Base-by-base conservation (phyloP, 768 basidiomycete genomes). In the Rhodosporidiobolus odoratus region DNA sequence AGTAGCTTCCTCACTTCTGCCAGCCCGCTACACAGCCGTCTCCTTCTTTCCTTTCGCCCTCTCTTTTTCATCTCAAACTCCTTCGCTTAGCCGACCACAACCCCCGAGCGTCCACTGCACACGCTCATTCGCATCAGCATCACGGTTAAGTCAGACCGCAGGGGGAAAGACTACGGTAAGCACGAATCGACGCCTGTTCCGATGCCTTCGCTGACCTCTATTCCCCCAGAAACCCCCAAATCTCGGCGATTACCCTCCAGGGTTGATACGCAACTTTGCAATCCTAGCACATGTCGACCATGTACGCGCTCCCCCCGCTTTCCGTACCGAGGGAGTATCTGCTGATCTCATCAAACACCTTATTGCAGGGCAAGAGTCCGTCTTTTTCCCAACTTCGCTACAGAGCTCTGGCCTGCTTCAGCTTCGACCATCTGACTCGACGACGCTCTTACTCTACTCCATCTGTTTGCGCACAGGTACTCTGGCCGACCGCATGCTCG, bases 251-350 rank as follows among this genome's bases (percentile, higher is more conserved):
- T 81, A 79, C 53, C 78, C 79, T 4, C 79, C 79, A n/a, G 80
- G 80, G n/a, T 67, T 76, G 27, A 80, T 82, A 63, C 75, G 81
- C 76, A 79, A 59, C 65, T 53, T 58, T 19, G 66, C 48, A 4
- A 32, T 54, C 47, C n/a, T 67, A 35, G 68, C 37, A 38, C 63
- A 48, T 32, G 35, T 66, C 21, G 90, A 96, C 80, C 94, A 96
- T 80, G 95, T 95, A 12, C 32, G 27, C 19, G 5, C 30, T 30
- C 27, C 32, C 32, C 48, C 48, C 21, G 27, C 32, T 32, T 53
- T 27, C 9, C 56, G 12, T 38, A 2, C 12, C 37, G 10, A 8
- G 34, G 7, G 21, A 25, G 21, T 10, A 23, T 12, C 7, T 15
- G 56, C 56, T 38, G 16, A 57, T 37, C 56, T 38, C 19, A 23